phyloP scores from a whole-genome alignment of 345 rosid genomes.

The Turritis glabra region DNA sequence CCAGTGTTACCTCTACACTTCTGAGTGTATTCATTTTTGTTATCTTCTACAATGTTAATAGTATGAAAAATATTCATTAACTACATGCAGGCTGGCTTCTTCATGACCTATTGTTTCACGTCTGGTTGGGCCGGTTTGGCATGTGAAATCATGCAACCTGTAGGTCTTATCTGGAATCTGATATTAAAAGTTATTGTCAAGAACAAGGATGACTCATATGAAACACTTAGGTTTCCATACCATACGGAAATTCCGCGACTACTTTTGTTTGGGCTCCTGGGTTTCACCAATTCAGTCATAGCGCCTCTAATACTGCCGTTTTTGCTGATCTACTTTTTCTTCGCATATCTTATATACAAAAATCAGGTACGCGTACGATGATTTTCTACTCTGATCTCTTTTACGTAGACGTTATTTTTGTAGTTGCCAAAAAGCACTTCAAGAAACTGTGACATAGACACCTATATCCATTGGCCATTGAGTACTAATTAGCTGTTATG shows the following conservation, averaged over 20 bases:
- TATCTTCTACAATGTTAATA: neutral
- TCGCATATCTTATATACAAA: constrained; percentile 73
- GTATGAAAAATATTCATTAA: constrained; percentile 3
- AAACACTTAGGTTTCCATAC: constrained; percentile 60
- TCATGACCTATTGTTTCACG: constrained; percentile 85
- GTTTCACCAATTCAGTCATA: constrained; percentile 82
- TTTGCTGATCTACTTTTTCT: constrained; percentile 65
- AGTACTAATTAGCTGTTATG: neutral
- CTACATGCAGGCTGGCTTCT: constrained; percentile 79
- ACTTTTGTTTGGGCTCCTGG: constrained; percentile 78
- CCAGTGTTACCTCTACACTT: neutral
- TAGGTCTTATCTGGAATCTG: constrained; percentile 54
- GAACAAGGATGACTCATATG: constrained; percentile 47
- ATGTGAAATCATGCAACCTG: constrained; percentile 70
- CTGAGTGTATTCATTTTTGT: neutral
- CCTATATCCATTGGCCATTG: neutral
- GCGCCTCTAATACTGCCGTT: constrained; percentile 86
- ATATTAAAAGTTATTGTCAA: constrained; percentile 46
- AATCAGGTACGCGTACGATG: constrained; percentile 43
- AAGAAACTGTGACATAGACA: neutral
- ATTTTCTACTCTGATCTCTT: constrained; percentile 8
- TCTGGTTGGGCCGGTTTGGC: constrained; percentile 93
- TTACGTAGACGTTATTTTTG: constrained; percentile 3
- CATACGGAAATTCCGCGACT: constrained; percentile 87
- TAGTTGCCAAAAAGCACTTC: neutral